A percentile compares a stretch with the other conserved stretches of the same genome.
Evolutionary conservation across 2,329 filamentous ascomycete genomes (phyloP).

Genomic region (Grosmannia clavigera): DNA sequence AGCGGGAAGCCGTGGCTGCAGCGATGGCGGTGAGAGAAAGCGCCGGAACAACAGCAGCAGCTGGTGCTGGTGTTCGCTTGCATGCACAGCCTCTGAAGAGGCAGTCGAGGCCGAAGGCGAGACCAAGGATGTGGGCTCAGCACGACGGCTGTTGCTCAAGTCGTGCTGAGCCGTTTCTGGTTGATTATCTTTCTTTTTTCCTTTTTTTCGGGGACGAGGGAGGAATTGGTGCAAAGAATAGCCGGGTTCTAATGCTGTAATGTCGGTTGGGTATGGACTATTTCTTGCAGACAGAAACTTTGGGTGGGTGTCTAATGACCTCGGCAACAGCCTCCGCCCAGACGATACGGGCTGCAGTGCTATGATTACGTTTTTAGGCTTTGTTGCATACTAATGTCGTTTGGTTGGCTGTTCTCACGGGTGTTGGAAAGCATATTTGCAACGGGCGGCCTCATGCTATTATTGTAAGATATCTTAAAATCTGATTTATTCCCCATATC

Average conservation of each 20-base stretch:
- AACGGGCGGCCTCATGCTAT: background rate
- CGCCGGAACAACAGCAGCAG: background rate
- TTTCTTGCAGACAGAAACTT: background rate
- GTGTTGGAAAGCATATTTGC: background rate
- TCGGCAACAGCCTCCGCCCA: background rate
- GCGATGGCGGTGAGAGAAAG: background rate
- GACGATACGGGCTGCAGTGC: background rate
- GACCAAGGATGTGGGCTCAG: background rate
- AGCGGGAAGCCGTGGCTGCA: background rate
- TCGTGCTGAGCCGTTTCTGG: background rate
- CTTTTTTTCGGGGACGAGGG: background rate
- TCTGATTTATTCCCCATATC: background rate
- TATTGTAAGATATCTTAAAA: background rate
- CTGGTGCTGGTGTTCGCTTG: background rate
- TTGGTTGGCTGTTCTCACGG: background rate
- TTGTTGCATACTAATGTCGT: background rate
- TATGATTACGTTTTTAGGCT: background rate
- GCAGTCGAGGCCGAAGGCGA: background rate
- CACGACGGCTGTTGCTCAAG: background rate
- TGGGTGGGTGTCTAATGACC: background rate
- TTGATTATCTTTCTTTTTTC: too few species aligned
- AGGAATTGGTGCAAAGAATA: background rate
- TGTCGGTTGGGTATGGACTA: constrained; percentile 3
- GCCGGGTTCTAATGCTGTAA: constrained; percentile 2
- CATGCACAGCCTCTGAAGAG: background rate